A percentile compares a stretch with the other conserved stretches of the same genome.
Evolutionary conservation across 179 eudicot species (phyloP).

Genomic region (Beta lomatogona): DNA sequence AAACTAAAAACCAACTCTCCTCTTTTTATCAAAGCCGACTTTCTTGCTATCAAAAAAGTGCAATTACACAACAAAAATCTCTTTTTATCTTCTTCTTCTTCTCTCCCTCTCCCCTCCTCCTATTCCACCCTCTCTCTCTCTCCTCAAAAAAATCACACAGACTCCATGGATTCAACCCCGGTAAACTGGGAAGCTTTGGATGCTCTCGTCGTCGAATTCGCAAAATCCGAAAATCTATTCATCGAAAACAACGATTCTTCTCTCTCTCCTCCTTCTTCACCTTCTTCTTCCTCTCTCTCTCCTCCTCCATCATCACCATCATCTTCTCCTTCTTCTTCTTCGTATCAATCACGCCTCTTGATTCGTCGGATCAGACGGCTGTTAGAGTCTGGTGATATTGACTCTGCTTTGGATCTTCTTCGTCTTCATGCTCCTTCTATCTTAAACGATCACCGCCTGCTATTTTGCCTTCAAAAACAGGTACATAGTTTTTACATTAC

Average conservation of each 20-base stretch:
- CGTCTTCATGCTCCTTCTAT: conserved; percentile 57
- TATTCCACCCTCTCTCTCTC: not conserved
- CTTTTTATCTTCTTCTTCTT: too few relatives aligned
- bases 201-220: conserved; percentile 75
- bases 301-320: conserved; percentile 38
- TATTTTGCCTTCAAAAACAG: conserved; percentile 90
- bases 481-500: conserved; percentile 25
- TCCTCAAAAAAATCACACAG: not conserved
- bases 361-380: conserved; percentile 66
- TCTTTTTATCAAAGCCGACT: not conserved
- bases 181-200: conserved; percentile 94
- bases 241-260: conserved; percentile 31
- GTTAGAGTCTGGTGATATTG: conserved; percentile 69
- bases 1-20: not conserved
- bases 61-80: not conserved
- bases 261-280: conserved; percentile 31
- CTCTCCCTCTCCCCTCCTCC: not conserved
- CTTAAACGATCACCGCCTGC: conserved; percentile 78
- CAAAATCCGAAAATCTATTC: conserved; percentile 70
- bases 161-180: conserved; percentile 46
- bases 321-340: conserved; percentile 38
- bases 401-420: conserved; percentile 68
- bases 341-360: conserved; percentile 59
- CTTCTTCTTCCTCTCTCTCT: conserved; percentile 10
- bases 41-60: too few relatives aligned